Evolutionary conservation across 345 rosid genomes (phyloP), one percentile per base, ranked within the genome.

Genomic region (Arabidopsis arenosa): DNA sequence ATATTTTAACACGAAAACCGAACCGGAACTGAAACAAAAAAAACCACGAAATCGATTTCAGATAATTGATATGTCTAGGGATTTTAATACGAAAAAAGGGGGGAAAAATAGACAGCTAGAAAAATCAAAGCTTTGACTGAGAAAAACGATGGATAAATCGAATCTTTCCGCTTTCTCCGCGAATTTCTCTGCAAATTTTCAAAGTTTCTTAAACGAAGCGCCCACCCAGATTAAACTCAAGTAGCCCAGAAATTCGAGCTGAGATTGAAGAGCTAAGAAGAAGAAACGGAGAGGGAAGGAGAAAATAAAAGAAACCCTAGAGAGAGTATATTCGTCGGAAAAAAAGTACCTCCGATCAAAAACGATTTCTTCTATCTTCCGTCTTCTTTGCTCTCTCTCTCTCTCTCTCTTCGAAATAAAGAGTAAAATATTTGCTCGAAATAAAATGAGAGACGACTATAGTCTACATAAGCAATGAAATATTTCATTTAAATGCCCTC

Each of bases 331-430:
- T 13, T 72, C 65, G 48, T 21, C 81, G 73, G 77, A 6, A 28
- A 56, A 75, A 23, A 51, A 58, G n/a, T 66, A 79, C 77, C 81
- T 73, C 78, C 70, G 81, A 79, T 79, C 78, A 73, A 67, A 54
- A 79, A 53, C 39, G 49, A n/a, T 21, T 63, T 63, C 52, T 40
- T 54, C 70, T 4, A 17, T 9, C 77, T 52, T n/a, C 52, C 54
- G 52, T 43, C 37, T 63, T 10, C 62, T 28, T 66, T 58, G 45
- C 79, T 75, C 79, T 58, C 67, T 66, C 66, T 58, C 79, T 75
- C 79, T 58, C 67, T 43, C 55, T 70, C 74, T 61, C 71, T 62
- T 14, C 47, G 11, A 52, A 41, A 52, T 61, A 30, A 52, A 60
- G 21, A 32, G 18, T 37, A 56, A 69, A 53, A 28, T 5, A 8